Evolutionary conservation across 2,329 filamentous ascomycete species (phyloP).

Genomic region (Curvularia sp.): DNA sequence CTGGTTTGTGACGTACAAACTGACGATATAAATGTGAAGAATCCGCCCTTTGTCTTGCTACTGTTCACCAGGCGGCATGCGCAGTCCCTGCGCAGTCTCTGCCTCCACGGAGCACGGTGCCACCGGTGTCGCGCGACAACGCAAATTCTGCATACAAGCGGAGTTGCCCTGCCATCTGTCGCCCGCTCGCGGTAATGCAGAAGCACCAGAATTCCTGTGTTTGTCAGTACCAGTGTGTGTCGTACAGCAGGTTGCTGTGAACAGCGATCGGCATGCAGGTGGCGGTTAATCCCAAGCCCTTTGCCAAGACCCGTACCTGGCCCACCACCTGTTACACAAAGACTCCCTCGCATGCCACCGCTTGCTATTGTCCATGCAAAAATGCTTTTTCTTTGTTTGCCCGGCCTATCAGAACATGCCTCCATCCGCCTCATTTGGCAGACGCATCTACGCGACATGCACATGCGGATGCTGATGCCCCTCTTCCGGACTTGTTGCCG

Average conservation of each 20-base stretch:
- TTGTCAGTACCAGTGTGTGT: slow-evolving; percentile 1
- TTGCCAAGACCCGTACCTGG: slow-evolving; percentile 8
- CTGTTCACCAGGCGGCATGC: slow-evolving; percentile 7
- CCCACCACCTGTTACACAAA: slow-evolving; percentile 1
- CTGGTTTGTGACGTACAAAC: slow-evolving; percentile 7
- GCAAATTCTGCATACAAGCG: slow-evolving; percentile 6
- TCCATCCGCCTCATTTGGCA: not conserved
- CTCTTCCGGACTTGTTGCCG: slow-evolving; percentile 5
- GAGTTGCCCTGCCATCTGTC: slow-evolving; percentile 13
- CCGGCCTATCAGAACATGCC: not conserved
- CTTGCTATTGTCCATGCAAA: not conserved
- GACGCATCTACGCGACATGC: slow-evolving; percentile 5
- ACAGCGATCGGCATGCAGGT: not conserved
- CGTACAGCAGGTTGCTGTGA: not conserved
- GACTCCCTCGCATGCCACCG: not conserved
- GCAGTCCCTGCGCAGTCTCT: slow-evolving; percentile 4
- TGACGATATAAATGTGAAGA: slow-evolving; percentile 6
- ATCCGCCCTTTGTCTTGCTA: slow-evolving; percentile 3
- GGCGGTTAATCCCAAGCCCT: not conserved
- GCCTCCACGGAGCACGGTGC: slow-evolving; percentile 7
- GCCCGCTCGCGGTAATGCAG: slow-evolving; percentile 10
- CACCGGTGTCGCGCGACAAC: slow-evolving; percentile 5
- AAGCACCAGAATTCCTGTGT: slow-evolving; percentile 5
- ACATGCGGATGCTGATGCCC: not conserved
- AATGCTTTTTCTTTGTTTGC: not conserved